phyloP scores from a whole-genome alignment of 139 green algal species.

The Coelastrella sp. region DNA sequence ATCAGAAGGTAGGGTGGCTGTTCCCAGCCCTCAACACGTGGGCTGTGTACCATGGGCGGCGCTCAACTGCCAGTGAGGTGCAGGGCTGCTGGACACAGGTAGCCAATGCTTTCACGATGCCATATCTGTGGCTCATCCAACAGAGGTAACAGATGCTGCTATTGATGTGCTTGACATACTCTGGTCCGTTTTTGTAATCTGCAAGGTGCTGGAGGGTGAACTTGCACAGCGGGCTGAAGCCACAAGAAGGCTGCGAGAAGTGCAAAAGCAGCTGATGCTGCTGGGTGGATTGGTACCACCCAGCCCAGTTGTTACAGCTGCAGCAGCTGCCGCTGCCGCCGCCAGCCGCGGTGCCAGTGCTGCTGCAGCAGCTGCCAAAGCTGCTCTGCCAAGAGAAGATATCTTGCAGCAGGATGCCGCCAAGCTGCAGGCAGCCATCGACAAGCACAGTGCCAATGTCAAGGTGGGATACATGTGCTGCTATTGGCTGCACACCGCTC shows the following conservation, averaged over 20 bases:
- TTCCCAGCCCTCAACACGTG: too few relatives aligned
- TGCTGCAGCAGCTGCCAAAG: conserved; percentile 4
- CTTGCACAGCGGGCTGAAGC: conserved; percentile 70
- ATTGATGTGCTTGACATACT: not conserved
- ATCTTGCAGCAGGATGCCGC: conserved; percentile 55
- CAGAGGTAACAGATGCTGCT: too few relatives aligned
- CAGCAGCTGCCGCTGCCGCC: conserved; percentile 26
- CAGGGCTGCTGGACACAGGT: too few relatives aligned
- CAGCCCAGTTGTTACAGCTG: conserved; percentile 53
- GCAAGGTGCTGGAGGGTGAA: conserved; percentile 83
- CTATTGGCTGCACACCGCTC: not conserved
- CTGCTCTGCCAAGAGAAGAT: conserved; percentile 37
- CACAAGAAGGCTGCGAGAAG: conserved; percentile 63
- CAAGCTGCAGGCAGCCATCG: conserved; percentile 56
- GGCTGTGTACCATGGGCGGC: too few relatives aligned
- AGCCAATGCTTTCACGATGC: too few relatives aligned
- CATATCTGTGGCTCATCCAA: too few relatives aligned
- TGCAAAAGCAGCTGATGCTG: conserved; percentile 75
- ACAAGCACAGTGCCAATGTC: conserved; percentile 61
- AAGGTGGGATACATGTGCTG: not conserved
- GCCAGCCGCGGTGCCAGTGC: not conserved
- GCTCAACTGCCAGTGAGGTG: too few relatives aligned
- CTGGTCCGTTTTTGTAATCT: conserved; percentile 31
- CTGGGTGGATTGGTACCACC: conserved; percentile 57
- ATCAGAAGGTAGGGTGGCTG: conserved; percentile 44